Evolutionary conservation across 176 grass and related monocot species (phyloP), one percentile per base, ranked within the genome.

Genomic region (Dactylis glomerata): DNA sequence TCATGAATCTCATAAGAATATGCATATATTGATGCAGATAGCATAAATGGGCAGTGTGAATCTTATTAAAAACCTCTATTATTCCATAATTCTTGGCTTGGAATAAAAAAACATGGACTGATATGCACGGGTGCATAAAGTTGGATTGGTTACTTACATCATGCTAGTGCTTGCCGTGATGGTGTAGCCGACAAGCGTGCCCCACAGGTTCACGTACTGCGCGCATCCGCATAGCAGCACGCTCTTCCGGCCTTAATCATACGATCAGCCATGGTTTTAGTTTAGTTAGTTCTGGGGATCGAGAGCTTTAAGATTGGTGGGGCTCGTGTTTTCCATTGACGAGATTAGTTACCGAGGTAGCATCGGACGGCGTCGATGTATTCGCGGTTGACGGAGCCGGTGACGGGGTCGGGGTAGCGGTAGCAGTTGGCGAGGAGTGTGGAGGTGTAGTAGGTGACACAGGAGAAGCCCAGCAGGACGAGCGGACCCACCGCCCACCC

Each of bases 121-220:
- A 23, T 50, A 8, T 45, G 6, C 38, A 40, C 5, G 1, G 42
- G 42, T 27, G 9, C 19, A 55, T 34, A 11, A 23, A 33, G 13
- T 30, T 28, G 15, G 20, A 52, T 22, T 15, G 17, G 52, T 41
- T 46, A 72, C 91, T 84, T 77, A 97, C 96, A 98, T 92, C 96
- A 98, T 98, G 91, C 96, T 98, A 37, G 93, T 76, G 69, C 96
- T 99, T 0, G 96, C 93, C 0, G 96, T 99, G 55, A 99, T 99
- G 16, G 96, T 99, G 57, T 99, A 96, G 1, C 96, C 96, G 40
- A 99, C 96, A 4, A 99, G 86, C 22, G 96, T 99, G 3, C 96
- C 96, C 96, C 96, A 99, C 11, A 99, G 86, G 79, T 99, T 99
- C 3, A 99, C 89, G 66, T 99, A 96, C 79, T 99, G 96, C 16